Evolutionary conservation across 1,284 basidiomycete genomes (phyloP).

Genomic region (Rhodotorula glutinis): DNA sequence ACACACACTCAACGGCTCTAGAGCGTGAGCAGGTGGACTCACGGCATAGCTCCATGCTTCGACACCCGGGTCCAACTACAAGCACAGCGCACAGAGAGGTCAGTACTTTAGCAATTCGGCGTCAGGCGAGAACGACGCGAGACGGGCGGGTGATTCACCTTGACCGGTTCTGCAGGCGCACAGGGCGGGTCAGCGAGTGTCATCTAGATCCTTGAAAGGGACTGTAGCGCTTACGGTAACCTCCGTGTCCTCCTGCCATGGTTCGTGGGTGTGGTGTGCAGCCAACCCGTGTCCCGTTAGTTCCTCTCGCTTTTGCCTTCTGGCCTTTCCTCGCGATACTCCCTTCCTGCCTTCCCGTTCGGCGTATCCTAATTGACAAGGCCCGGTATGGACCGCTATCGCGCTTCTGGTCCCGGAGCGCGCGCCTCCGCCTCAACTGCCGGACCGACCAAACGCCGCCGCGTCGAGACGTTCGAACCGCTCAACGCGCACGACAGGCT

Average conservation of each 20-base stretch:
- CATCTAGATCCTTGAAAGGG: too few species aligned
- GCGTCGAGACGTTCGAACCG: slow-evolving; percentile 17
- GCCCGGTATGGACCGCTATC: too few species aligned
- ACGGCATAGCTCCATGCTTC: slow-evolving; percentile 40
- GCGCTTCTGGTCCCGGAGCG: too few species aligned
- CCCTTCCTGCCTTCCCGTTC: neutral
- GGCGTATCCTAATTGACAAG: neutral
- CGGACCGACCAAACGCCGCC: neutral
- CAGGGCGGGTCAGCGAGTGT: neutral
- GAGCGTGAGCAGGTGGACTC: neutral
- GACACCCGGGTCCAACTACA: slow-evolving; percentile 36
- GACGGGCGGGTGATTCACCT: slow-evolving; percentile 9
- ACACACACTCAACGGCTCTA: too few species aligned
- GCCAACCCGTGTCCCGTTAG: too few species aligned
- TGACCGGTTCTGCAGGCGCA: slow-evolving; percentile 26
- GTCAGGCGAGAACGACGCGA: neutral
- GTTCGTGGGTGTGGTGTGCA: neutral
- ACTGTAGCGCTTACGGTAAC: slow-evolving; percentile 26
- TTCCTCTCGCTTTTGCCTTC: too few species aligned
- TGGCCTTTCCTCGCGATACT: too few species aligned
- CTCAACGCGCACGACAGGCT: slow-evolving; percentile 35
- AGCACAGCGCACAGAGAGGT: too few species aligned
- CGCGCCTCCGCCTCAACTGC: neutral
- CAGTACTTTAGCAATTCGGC: neutral
- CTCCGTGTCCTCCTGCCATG: slow-evolving; percentile 37